Evolutionary conservation across 2,329 filamentous ascomycete genomes (phyloP), one percentile per base, ranked within the genome.

Genomic region (Cordyceps javanica): DNA sequence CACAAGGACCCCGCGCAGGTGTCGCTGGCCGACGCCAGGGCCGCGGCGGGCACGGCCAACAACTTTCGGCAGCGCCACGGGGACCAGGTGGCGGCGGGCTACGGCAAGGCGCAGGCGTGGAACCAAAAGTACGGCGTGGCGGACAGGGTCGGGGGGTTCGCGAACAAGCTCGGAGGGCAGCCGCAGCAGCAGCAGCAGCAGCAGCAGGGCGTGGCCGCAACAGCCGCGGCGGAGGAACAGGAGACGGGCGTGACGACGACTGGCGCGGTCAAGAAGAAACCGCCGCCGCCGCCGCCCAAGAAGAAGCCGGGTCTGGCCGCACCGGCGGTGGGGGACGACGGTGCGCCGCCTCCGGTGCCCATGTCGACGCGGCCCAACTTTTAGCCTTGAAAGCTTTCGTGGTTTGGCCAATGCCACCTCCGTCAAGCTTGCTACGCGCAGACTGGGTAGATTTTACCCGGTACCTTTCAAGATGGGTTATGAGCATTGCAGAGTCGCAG

Each of bases 51-150:
- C 28, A 88, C 84, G 38, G 80, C 81, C 39, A 86, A 83, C 62
- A 87, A 87, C 66, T 89, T 91, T 69, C 83, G 85, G 14, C 82
- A 89, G 67, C 75, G 86, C 28, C 86, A 90, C 64, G 82, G 86
- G 3, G 86, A 87, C 19, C 84, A 89, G 67, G 81, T 89, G 6
- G 79, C 82, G 1, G 73, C 81, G 6, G 86, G 86, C 0, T 76
- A 79, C 64, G 75, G 77, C 65, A 78, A 76, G 21, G 84, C 85
- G 4, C 82, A 79, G 60, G 75, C 72, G 2, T 63, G 86, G 57
- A 82, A 85, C 56, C 79, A 86, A 65, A 86, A 83, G 66, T 87
- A 87, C 63, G 82, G 81, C 3, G 72, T 85, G 5, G 60, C 69
- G 36, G 69, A 75, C 39, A 75, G 70, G 62, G 63, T 73, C 4